These are phyloP conservation scores for Cryptomeria japonica DNA, from an alignment of 75 land plant species.

Conservation along the genomic window DNA sequence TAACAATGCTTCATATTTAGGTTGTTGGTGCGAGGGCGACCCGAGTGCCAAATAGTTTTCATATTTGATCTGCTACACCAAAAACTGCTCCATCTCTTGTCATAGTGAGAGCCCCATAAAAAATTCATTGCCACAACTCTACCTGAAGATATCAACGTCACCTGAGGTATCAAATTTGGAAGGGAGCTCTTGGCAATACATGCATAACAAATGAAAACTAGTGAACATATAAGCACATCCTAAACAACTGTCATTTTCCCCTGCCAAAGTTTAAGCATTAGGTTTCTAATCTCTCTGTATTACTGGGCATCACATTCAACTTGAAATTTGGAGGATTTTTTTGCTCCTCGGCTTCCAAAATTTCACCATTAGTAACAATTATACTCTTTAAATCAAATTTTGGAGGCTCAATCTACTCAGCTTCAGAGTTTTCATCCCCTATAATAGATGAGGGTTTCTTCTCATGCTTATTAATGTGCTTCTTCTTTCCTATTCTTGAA, in stretches of 20 bases:
- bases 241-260: not conserved
- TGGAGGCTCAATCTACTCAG: slow-evolving; percentile 40
- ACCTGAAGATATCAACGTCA: not conserved
- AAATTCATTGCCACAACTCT: too few relatives aligned
- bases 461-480: too few relatives aligned
- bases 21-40: too few relatives aligned
- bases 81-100: too few relatives aligned
- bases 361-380: too few relatives aligned
- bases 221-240: not conserved
- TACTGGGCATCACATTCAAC: too few relatives aligned
- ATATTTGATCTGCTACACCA: too few relatives aligned
- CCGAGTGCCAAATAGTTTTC: too few relatives aligned
- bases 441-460: too few relatives aligned
- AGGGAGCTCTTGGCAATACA: too few relatives aligned
- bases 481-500: slow-evolving; percentile 46
- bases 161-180: not conserved
- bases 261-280: not conserved
- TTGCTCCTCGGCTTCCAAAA: not conserved
- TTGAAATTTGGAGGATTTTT: not conserved
- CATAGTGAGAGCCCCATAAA: too few relatives aligned
- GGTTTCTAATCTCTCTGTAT: not conserved
- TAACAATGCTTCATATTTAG: too few relatives aligned
- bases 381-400: slow-evolving; percentile 48
- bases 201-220: not conserved
- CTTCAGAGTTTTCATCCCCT: slow-evolving; percentile 20